A percentile compares a stretch with the other conserved stretches of the same genome.
Evolutionary conservation across 371 early-diverging fungal genomes (phyloP).

Genomic region (Mortierella sp.): DNA sequence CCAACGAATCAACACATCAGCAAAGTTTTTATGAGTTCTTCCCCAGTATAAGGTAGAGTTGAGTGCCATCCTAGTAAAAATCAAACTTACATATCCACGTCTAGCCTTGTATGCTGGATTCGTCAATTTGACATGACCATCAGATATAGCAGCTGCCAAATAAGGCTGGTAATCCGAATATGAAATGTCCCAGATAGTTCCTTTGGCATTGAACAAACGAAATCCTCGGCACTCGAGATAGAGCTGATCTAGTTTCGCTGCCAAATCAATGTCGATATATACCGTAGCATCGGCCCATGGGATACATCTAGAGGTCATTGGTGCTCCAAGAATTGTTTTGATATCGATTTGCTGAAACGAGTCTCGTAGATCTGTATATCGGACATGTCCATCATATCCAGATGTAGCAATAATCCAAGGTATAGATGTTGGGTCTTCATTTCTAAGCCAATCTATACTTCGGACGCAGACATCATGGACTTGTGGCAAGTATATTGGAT

Average conservation of each 20-base stretch:
- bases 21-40: background rate
- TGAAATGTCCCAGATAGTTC: conserved; percentile 45
- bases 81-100: conserved; percentile 42
- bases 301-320: conserved; percentile 21
- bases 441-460: conserved; percentile 39
- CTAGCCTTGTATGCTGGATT: conserved; percentile 44
- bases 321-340: conserved; percentile 34
- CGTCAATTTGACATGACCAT: conserved; percentile 37
- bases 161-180: conserved; percentile 51
- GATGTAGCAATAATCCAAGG: conserved; percentile 41
- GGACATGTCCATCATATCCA: conserved; percentile 42
- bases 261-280: conserved; percentile 40
- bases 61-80: too few relatives aligned
- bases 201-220: conserved; percentile 35
- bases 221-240: conserved; percentile 33
- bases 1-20: background rate
- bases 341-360: conserved; percentile 24
- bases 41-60: too few relatives aligned
- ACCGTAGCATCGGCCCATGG: conserved; percentile 43
- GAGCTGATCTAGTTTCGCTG: conserved; percentile 39
- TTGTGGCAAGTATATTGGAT: conserved; percentile 37
- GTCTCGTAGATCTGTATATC: conserved; percentile 45
- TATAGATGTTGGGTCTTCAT: conserved; percentile 13
- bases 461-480: conserved; percentile 45
- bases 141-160: conserved; percentile 42